Evolutionary conservation across 208 protist genomes (phyloP).

Genomic region (Leishmania lainsoni): DNA sequence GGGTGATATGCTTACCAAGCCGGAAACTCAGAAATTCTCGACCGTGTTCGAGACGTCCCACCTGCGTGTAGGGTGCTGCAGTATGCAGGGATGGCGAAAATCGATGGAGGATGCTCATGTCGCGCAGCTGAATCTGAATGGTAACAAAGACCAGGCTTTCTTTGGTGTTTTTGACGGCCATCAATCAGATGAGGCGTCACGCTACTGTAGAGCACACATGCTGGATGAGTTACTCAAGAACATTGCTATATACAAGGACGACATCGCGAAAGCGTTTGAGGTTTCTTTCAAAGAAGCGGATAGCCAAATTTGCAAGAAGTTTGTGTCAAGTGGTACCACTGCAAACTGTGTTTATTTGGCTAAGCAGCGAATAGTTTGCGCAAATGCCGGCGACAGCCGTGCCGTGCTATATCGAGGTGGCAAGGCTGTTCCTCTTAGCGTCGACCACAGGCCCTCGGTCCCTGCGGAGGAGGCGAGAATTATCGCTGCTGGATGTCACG

Average conservation of each 20-base stretch:
- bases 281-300: constrained; percentile 75
- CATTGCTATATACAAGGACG: constrained; percentile 25
- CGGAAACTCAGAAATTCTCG: constrained; percentile 91
- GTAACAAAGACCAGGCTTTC: constrained; percentile 72
- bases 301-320: constrained; percentile 68
- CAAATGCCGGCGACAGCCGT: constrained; percentile 93
- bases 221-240: constrained; percentile 69
- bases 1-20: constrained; percentile 87
- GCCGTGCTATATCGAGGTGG: constrained; percentile 83
- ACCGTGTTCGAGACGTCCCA: constrained; percentile 87
- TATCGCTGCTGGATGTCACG: constrained; percentile 77
- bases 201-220: constrained; percentile 79
- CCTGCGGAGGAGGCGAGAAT: constrained; percentile 80
- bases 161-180: constrained; percentile 93
- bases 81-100: constrained; percentile 93
- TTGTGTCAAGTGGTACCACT: constrained; percentile 74
- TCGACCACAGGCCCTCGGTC: constrained; percentile 90
- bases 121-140: constrained; percentile 77
- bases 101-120: constrained; percentile 93
- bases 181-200: constrained; percentile 79
- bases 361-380: constrained; percentile 69
- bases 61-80: constrained; percentile 83
- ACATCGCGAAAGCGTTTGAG: constrained; percentile 56
- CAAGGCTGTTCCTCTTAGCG: constrained; percentile 72
- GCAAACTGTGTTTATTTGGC: constrained; percentile 82